These are phyloP conservation scores for Orychophragmus violaceus DNA, from an alignment of 345 rosid genomes.

Conservation along the genomic window DNA sequence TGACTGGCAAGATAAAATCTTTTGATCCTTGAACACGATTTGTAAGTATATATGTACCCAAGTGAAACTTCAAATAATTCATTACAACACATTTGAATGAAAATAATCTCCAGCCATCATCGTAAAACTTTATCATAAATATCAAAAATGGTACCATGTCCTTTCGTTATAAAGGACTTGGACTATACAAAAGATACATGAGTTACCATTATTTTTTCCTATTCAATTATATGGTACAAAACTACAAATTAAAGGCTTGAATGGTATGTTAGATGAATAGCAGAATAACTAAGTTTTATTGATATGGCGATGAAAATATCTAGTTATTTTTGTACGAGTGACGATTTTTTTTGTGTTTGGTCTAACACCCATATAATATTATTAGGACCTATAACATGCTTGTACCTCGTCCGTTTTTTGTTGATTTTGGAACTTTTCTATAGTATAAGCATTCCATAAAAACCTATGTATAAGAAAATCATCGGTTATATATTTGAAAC, in stretches of 20 bases:
- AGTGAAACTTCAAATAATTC: background rate
- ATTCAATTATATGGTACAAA: constrained; percentile 20
- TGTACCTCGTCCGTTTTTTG: background rate
- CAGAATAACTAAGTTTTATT: background rate
- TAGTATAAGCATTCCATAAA: background rate
- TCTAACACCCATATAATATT: background rate
- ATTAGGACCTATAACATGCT: background rate
- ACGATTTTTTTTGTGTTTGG: background rate
- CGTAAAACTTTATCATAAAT: constrained; percentile 21
- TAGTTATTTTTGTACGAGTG: background rate
- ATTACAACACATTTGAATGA: background rate
- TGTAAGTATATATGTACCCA: background rate
- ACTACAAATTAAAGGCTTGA: no score
- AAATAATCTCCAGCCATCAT: constrained; percentile 4
- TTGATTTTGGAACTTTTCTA: background rate
- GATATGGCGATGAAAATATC: constrained; percentile 6
- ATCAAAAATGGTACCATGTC: constrained; percentile 34
- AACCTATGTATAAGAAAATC: background rate
- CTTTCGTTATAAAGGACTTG: constrained; percentile 19
- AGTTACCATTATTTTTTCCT: constrained; percentile 11
- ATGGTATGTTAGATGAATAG: no score
- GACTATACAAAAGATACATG: constrained; percentile 10
- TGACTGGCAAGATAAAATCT: background rate
- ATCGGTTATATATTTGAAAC: background rate
- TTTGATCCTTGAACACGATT: background rate